Conservation (phyloP, 2,329 filamentous ascomycete species). For the Tetracladium maxilliforme region DNA sequence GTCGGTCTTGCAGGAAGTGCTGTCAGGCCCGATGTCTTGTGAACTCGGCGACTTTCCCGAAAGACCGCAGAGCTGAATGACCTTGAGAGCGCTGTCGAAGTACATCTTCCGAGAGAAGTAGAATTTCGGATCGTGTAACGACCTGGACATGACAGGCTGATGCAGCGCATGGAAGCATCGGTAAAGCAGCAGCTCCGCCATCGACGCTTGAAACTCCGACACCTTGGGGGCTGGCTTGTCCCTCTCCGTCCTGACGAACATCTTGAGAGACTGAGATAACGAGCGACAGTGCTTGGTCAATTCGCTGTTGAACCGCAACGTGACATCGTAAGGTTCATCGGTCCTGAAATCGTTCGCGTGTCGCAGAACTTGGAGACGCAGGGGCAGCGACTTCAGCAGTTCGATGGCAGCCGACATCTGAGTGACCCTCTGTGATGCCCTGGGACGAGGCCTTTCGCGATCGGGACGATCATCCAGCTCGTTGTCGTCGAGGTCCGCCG, state of each 20-base stretch:
- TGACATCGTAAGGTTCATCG: slow-evolving; percentile 28
- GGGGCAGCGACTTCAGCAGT: slow-evolving; percentile 24
- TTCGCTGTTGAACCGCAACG: slow-evolving; percentile 27
- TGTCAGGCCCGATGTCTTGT: too few species aligned
- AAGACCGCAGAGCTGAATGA: too few species aligned
- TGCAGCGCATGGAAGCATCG: slow-evolving; percentile 41
- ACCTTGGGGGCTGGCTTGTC: not conserved
- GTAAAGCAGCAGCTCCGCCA: slow-evolving; percentile 34
- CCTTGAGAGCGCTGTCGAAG: slow-evolving; percentile 23
- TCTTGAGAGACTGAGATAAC: not conserved
- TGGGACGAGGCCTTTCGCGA: slow-evolving; percentile 6
- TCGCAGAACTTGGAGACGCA: slow-evolving; percentile 26
- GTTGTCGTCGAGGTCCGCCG: slow-evolving; percentile 35
- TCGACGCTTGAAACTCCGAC: slow-evolving; percentile 24
- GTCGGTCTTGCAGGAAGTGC: too few species aligned
- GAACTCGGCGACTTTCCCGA: too few species aligned
- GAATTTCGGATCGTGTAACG: slow-evolving; percentile 26
- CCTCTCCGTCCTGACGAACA: not conserved
- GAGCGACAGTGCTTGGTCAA: slow-evolving; percentile 19
- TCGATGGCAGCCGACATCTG: slow-evolving; percentile 34
- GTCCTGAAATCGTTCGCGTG: slow-evolving; percentile 30
- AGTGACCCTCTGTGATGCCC: slow-evolving; percentile 19
- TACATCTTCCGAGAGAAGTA: slow-evolving; percentile 32
- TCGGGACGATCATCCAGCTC: slow-evolving; percentile 25
- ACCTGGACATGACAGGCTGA: slow-evolving; percentile 26